A percentile compares a stretch with the other conserved stretches of the same genome.
These are phyloP conservation scores for Pythium vanterpoolii DNA, from an alignment of 352 stramenopile species.

Conservation along the genomic window DNA sequence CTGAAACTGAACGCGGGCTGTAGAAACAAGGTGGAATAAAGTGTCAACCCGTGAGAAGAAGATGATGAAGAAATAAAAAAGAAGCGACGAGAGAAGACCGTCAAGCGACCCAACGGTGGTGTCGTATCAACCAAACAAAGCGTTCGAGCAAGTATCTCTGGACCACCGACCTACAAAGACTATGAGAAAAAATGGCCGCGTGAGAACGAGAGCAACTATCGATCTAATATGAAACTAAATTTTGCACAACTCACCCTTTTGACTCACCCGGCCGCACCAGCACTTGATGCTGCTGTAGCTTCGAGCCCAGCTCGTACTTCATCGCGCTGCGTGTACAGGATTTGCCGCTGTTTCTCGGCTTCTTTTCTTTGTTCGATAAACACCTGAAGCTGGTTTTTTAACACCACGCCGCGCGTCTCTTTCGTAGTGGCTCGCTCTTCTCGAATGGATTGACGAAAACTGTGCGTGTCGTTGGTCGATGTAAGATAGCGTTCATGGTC, in stretches of 20 bases:
- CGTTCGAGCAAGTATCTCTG: not conserved
- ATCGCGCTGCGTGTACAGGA: conserved; percentile 15
- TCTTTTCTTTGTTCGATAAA: conserved; percentile 16
- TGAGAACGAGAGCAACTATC: conserved; percentile 5
- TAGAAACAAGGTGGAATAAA: conserved; percentile 4
- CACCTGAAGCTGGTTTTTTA: conserved; percentile 15
- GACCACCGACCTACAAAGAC: conserved; percentile 1
- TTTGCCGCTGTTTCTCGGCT: not conserved
- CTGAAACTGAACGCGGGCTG: conserved; percentile 15
- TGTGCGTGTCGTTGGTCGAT: not conserved
- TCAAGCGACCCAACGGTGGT: conserved; percentile 2
- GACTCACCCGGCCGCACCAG: not conserved
- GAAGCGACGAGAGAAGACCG: conserved; percentile 11
- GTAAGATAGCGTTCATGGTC: conserved; percentile 2
- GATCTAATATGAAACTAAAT: conserved; percentile 24
- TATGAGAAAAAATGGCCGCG: conserved; percentile 13
- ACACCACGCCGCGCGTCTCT: not conserved
- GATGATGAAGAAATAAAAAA: not conserved
- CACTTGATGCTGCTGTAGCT: too few relatives aligned
- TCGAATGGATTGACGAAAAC: conserved; percentile 11
- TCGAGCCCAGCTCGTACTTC: conserved; percentile 4
- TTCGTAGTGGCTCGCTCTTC: conserved; percentile 13
- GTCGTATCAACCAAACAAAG: not conserved
- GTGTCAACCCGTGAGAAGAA: not conserved
- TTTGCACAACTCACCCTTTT: conserved; percentile 1